Evolutionary conservation across 768 basidiomycete species (phyloP).

Genomic region (Termitomyces sp.): DNA sequence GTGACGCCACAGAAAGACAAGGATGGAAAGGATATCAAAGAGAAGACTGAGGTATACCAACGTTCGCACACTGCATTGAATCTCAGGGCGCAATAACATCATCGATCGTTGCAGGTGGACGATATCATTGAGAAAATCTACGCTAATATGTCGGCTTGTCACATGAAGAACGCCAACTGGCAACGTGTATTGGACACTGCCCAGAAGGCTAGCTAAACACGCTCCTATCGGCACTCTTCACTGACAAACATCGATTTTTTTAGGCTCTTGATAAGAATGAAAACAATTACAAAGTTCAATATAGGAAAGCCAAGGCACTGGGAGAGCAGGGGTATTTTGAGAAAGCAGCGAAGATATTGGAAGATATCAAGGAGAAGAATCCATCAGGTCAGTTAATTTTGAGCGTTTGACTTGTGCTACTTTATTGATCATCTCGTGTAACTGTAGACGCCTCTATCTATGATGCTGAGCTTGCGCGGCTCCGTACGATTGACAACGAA

Average conservation of each 20-base stretch:
- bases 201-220: slow-evolving; percentile 49
- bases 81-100: neutral
- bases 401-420: neutral
- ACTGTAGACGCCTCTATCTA: slow-evolving; percentile 48
- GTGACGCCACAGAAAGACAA: slow-evolving; percentile 20
- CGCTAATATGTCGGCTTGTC: slow-evolving; percentile 81
- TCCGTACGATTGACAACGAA: slow-evolving; percentile 60
- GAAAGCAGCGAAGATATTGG: slow-evolving; percentile 59
- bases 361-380: slow-evolving; percentile 60
- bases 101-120: slow-evolving; percentile 47
- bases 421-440: neutral
- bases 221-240: neutral
- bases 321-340: slow-evolving; percentile 75
- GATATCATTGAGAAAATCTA: slow-evolving; percentile 76
- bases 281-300: slow-evolving; percentile 72
- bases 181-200: slow-evolving; percentile 75
- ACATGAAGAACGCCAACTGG: slow-evolving; percentile 78
- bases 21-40: slow-evolving; percentile 36
- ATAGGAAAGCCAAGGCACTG: slow-evolving; percentile 75
- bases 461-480: slow-evolving; percentile 58
- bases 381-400: slow-evolving; percentile 41
- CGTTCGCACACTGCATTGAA: neutral
- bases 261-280: slow-evolving; percentile 74
- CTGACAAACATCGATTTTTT: neutral
- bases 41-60: slow-evolving; percentile 58